Evolutionary conservation across 2,329 filamentous ascomycete genomes (phyloP).

Genomic region (Aspergillus texensis): DNA sequence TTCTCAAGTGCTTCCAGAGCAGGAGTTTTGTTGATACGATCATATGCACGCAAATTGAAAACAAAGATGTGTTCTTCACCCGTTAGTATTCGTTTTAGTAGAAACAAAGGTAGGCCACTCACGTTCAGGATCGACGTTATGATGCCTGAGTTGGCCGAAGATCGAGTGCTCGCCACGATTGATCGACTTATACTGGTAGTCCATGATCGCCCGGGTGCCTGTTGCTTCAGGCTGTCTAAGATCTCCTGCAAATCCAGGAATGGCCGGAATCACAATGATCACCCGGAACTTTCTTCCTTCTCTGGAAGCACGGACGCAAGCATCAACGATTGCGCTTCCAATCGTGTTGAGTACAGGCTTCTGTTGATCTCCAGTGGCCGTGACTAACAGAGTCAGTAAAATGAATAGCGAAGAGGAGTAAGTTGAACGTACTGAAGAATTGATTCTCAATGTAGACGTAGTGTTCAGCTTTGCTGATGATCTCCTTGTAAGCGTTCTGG

Average conservation of each 20-base stretch:
- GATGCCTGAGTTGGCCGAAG: conserved; percentile 71
- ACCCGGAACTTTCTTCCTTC: conserved; percentile 87
- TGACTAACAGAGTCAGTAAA: conserved; percentile 54
- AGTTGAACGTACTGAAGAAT: conserved; percentile 71
- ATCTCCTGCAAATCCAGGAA: conserved; percentile 93
- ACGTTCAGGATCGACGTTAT: conserved; percentile 72
- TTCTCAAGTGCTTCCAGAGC: conserved; percentile 75
- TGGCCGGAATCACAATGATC: conserved; percentile 85
- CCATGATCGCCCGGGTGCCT: conserved; percentile 93
- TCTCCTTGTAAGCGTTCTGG: conserved; percentile 78
- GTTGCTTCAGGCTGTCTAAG: conserved; percentile 78
- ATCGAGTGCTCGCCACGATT: conserved; percentile 90
- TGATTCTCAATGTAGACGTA: conserved; percentile 98
- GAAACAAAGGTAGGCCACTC: conserved; percentile 17
- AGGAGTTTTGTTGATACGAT: conserved; percentile 83
- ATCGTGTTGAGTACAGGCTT: conserved; percentile 84
- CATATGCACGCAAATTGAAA: conserved; percentile 92
- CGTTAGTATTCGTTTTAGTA: conserved; percentile 40
- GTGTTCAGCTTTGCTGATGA: conserved; percentile 86
- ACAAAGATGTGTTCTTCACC: conserved; percentile 75
- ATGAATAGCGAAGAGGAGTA: not conserved
- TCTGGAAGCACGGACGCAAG: conserved; percentile 76
- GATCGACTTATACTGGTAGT: conserved; percentile 97
- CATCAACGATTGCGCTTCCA: conserved; percentile 86
- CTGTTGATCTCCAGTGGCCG: conserved; percentile 87